Evolutionary conservation across 345 rosid genomes (phyloP).

Genomic region (Laguncularia racemosa): DNA sequence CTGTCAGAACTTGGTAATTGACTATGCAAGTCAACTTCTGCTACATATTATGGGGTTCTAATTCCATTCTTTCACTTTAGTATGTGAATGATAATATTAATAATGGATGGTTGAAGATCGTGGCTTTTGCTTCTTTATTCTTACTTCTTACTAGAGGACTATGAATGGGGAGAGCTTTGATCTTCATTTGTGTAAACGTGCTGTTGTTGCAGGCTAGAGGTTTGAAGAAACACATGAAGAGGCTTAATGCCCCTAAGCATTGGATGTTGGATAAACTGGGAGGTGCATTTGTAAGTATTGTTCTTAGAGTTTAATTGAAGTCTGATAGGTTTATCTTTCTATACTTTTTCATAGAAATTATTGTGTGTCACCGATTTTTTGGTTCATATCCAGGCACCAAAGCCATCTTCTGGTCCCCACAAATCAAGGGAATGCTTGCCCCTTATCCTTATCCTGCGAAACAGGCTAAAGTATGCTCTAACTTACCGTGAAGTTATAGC

Average conservation of each 20-base stretch:
- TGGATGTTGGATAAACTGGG: slow-evolving; percentile 4
- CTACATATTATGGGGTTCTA: too few relatives aligned
- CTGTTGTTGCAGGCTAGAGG: not conserved
- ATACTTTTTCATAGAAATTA: not conserved
- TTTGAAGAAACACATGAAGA: slow-evolving; percentile 3
- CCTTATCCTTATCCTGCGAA: not conserved
- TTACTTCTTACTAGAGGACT: too few relatives aligned
- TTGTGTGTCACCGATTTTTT: not conserved
- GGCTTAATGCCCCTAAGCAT: slow-evolving; percentile 2
- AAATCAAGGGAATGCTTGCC: slow-evolving; percentile 4
- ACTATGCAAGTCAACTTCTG: too few relatives aligned
- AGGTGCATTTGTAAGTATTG: not conserved
- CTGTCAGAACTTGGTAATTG: too few relatives aligned
- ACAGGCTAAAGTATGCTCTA: slow-evolving; percentile 3
- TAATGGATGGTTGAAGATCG: too few relatives aligned
- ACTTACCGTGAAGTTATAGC: slow-evolving; percentile 2
- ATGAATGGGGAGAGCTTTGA: too few relatives aligned
- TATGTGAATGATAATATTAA: too few relatives aligned
- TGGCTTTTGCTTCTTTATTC: too few relatives aligned
- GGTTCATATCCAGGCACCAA: not conserved
- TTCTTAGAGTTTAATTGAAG: not conserved
- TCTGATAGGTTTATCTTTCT: not conserved
- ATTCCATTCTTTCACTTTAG: too few relatives aligned
- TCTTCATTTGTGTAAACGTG: too few relatives aligned
- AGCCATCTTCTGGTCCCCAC: slow-evolving; percentile 5